These are phyloP conservation scores for Phytopythium ostracodes DNA, from an alignment of 352 stramenopile species.

Conservation along the genomic window DNA sequence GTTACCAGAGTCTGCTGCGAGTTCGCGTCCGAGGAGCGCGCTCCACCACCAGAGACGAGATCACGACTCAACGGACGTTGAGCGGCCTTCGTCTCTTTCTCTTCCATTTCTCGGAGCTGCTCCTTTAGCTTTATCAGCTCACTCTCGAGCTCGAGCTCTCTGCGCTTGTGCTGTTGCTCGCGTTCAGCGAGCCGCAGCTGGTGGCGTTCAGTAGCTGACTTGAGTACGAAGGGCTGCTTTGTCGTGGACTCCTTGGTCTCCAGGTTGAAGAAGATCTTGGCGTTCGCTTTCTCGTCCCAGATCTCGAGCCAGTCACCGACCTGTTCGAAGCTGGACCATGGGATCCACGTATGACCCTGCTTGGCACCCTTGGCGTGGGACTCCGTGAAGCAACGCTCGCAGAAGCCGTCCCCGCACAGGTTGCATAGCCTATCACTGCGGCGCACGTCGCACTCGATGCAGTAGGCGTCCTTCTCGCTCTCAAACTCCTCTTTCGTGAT, in stretches of 20 bases:
- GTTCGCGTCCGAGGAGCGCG: neutral
- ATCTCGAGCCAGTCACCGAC: constrained; percentile 76
- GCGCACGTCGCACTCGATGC: constrained; percentile 61
- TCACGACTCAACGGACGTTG: constrained; percentile 20
- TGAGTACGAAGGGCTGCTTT: constrained; percentile 42
- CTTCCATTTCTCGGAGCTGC: constrained; percentile 38
- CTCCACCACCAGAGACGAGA: constrained; percentile 3
- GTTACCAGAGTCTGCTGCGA: neutral
- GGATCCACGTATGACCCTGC: constrained; percentile 52
- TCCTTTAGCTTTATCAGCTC: constrained; percentile 68
- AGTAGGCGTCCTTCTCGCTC: constrained; percentile 55
- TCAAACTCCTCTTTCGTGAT: constrained; percentile 53
- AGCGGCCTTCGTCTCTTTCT: constrained; percentile 21
- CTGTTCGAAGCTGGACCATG: constrained; percentile 45
- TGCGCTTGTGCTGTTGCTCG: constrained; percentile 34
- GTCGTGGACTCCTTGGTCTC: constrained; percentile 73
- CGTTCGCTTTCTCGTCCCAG: constrained; percentile 36
- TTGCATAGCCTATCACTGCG: constrained; percentile 54
- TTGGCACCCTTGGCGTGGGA: constrained; percentile 61
- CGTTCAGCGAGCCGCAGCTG: constrained; percentile 47
- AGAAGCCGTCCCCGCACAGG: constrained; percentile 76
- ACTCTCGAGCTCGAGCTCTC: constrained; percentile 52
- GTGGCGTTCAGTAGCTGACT: constrained; percentile 53
- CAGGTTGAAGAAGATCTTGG: constrained; percentile 68
- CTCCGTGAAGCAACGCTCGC: constrained; percentile 45